phyloP scores from a whole-genome alignment of 768 basidiomycete genomes.

The Daedalea quercina region DNA sequence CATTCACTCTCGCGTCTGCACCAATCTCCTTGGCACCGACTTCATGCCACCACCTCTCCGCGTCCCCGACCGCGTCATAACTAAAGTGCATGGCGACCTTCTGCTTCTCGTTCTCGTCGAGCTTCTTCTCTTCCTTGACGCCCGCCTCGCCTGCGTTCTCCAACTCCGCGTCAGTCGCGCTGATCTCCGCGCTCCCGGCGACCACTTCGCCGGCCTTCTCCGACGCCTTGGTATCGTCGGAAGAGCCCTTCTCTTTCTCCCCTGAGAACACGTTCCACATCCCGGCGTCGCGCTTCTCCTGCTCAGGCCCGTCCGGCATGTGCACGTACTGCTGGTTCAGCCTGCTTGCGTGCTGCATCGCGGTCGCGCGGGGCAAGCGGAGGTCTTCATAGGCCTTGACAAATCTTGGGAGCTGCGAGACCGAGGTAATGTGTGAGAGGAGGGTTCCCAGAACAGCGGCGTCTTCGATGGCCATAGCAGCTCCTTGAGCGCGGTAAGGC shows the following conservation, averaged over 20 bases:
- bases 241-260: neutral
- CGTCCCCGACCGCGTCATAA: conserved; percentile 47
- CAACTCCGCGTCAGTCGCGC: conserved; percentile 2
- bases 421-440: conserved; percentile 38
- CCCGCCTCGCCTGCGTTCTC: conserved; percentile 8
- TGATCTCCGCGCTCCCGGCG: conserved; percentile 12
- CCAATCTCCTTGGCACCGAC: conserved; percentile 18
- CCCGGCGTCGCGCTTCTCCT: conserved; percentile 40
- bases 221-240: neutral
- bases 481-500: conserved; percentile 38
- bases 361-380: conserved; percentile 41
- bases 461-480: conserved; percentile 44
- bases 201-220: conserved; percentile 38
- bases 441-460: conserved; percentile 40
- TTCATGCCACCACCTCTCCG: conserved; percentile 42
- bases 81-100: conserved; percentile 43
- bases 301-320: conserved; percentile 45
- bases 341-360: conserved; percentile 42
- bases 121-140: conserved; percentile 28
- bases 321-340: conserved; percentile 52
- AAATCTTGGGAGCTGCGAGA: conserved; percentile 36
- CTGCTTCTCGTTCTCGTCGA: conserved; percentile 54
- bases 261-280: conserved; percentile 29
- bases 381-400: conserved; percentile 47
- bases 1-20: no score